These are phyloP conservation scores for Gracilaria domingensis DNA, from an alignment of 23 red algal species.

Conservation along the genomic window DNA sequence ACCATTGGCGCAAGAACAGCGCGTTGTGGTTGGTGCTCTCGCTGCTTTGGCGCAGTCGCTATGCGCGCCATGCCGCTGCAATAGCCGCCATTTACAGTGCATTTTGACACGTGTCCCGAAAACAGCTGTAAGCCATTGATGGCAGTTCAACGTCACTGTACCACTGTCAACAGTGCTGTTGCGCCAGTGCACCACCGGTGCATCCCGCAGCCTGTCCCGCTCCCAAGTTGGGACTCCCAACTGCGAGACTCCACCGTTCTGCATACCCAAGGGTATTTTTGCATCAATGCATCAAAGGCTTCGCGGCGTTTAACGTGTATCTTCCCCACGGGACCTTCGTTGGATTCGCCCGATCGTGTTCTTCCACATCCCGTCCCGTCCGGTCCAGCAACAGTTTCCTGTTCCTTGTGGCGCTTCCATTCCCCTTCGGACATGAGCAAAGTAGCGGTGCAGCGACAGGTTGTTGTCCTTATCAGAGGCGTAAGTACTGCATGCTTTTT, in stretches of 20 bases:
- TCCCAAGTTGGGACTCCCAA: no score
- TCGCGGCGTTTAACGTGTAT: no score
- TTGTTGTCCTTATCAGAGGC: constrained; percentile 69
- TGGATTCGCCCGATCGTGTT: neutral
- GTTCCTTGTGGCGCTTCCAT: neutral
- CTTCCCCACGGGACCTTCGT: no score
- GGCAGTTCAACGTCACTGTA: no score
- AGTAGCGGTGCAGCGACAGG: constrained; percentile 16
- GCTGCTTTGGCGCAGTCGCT: neutral
- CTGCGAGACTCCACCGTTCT: no score
- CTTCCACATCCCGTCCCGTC: neutral
- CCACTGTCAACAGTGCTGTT: no score
- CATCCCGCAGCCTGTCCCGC: no score
- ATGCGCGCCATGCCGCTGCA: neutral
- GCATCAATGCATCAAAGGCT: no score
- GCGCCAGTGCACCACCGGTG: no score
- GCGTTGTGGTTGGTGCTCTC: constrained; percentile 12
- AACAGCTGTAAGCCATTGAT: no score
- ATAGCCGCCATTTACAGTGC: neutral
- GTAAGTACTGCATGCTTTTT: constrained; percentile 38
- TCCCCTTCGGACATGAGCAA: neutral
- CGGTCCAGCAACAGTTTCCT: neutral
- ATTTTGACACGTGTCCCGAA: neutral
- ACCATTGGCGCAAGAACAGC: neutral
- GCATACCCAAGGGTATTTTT: no score